Evolutionary conservation across 169 alveolate genomes (phyloP), one percentile per base, ranked within the genome.

Genomic region (Eimeria necatrix): DNA sequence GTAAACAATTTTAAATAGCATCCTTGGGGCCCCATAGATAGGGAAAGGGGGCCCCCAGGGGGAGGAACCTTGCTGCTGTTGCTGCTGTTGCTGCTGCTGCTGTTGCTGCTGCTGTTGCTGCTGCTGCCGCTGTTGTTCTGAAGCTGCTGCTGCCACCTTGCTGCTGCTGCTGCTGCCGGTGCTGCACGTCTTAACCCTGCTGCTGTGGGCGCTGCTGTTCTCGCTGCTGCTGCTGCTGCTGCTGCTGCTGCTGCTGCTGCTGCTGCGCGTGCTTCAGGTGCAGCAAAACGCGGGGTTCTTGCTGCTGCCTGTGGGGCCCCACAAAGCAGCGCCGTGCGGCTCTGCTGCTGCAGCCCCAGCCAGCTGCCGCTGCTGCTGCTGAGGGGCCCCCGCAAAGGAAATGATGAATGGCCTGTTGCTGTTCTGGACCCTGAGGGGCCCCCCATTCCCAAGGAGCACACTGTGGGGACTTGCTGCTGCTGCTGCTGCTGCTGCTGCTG

Each of bases 301-400:
- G 26, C 41, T n/a, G 76, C 76, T 14, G 76, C 76, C 14, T 64
- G 76, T 20, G 76, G 76, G 76, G 41, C 76, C 76, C 76, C 76
- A 10, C 76, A 64, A 24, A 24, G 26, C 41, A 64, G 76, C 26
- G 76, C 76, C 14, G 76, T 64, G 20, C 14, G 76, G 41, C 14
- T 64, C 26, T 64, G 41, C 41, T 64, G 76, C 76, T 64, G 5
- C 76, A 64, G 26, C 5, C 76, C 76, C 18, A 64, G 26, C 41
- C 14, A n/a, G 8, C 76, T 64, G 14, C 76, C 76, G 14, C 26
- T 64, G 76, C 64, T 56, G 64, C 76, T 64, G 76, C 76, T 64
- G 76, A 9, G 14, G 76, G 26, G 41, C 41, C 41, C 76, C 76
- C 18, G 41, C 41, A 64, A 8, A n/a, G 76, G 20, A 14, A 64